Evolutionary conservation across 129 eudicot genomes (phyloP).

Genomic region (Calendula officinalis): DNA sequence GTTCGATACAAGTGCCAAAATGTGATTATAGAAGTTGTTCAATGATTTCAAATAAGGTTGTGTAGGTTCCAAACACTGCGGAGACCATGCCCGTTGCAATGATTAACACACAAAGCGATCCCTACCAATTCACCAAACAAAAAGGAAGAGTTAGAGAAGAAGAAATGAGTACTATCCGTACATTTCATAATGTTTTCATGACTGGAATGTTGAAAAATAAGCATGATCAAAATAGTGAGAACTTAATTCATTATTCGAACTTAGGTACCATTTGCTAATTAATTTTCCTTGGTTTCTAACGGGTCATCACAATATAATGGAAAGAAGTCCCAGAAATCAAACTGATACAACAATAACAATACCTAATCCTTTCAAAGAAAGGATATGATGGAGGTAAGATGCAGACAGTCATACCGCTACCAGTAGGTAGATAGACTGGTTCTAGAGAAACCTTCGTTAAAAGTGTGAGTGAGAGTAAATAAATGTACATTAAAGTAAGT

Average conservation of each 20-base stretch:
- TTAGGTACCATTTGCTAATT: background rate
- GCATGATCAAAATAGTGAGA: too few species aligned
- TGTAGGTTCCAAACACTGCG: constrained; percentile 60
- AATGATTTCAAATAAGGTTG: constrained; percentile 53
- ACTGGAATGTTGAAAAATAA: too few species aligned
- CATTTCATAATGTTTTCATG: too few species aligned
- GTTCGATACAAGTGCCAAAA: constrained; percentile 8
- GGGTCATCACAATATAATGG: background rate
- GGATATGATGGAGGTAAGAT: too few species aligned
- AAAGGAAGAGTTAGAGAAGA: constrained; percentile 5
- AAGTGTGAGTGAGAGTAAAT: too few species aligned
- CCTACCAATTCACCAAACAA: constrained; percentile 34
- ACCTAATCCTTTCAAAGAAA: too few species aligned
- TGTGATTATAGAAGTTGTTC: constrained; percentile 32
- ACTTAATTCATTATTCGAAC: background rate
- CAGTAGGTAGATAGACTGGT: too few species aligned
- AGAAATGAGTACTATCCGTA: background rate
- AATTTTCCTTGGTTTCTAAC: background rate
- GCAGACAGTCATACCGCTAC: too few species aligned
- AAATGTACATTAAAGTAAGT: too few species aligned
- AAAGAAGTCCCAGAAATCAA: background rate
- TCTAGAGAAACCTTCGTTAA: too few species aligned
- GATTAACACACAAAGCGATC: constrained; percentile 40
- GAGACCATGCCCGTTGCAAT: constrained; percentile 54
- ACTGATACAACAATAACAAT: too few species aligned